Evolutionary conservation across 2,329 filamentous ascomycete genomes (phyloP), one percentile per base, ranked within the genome.

Genomic region (Penicillium carneum): DNA sequence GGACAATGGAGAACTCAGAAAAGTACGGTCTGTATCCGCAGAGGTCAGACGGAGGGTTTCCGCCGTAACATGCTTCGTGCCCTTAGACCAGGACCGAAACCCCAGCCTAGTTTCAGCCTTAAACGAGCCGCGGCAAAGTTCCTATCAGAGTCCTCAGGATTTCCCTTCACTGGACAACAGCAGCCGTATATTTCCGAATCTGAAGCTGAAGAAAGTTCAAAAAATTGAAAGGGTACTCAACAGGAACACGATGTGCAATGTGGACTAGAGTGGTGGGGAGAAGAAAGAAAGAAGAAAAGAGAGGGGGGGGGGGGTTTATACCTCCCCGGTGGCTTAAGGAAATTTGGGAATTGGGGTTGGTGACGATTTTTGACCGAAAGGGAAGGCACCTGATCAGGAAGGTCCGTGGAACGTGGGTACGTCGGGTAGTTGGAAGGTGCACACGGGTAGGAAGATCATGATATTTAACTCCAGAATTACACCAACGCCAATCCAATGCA

Each of bases 401-500:
- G 43, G 20, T 23, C 2, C 20, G 20, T 20, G 20, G 43, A 8
- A 20, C 29, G 4, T 14, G 12, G 14, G 23, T 18, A 9, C 12
- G 1, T 14, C 23, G 20, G 0, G 2, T 26, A 26, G 23, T 14
- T 33, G 2, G 5, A 48, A 48, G 29, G 11, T 6, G 6, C 18
- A 48, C 9, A 18, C 1, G 6, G 1, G 11, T 26, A 26, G 4
- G 10, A 36, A 11, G 18, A 34, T 34, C 12, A 34, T 34, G 46
- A 34, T 11, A 49, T 34, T 34, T n/a, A 12, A 49, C 46, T 36
- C 29, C 3, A 48, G 7, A 5, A 11, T 1, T 18, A 33, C 29
- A 18, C 18, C 9, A 49, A 49, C 48, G n/a, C 51, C 52, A 45
- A 23, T 20, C 53, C 34, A 23, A 56, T 34, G 31, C 31, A 36